These are phyloP conservation scores for Balakata baccata DNA, from an alignment of 345 rosid species.

Conservation along the genomic window DNA sequence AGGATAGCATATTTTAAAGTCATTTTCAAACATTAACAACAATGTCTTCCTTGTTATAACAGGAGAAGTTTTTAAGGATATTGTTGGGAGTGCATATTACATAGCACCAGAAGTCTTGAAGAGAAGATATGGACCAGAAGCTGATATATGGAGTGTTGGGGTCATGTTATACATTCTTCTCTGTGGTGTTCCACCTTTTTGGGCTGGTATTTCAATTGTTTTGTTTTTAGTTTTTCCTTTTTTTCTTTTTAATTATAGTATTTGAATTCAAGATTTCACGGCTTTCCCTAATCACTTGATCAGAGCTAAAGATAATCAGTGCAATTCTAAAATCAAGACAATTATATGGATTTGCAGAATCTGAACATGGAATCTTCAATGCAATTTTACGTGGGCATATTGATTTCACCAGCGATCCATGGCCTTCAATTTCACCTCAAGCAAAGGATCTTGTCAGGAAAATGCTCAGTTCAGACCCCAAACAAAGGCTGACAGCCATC, in stretches of 20 bases:
- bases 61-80: conserved; percentile 67
- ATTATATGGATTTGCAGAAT: conserved; percentile 41
- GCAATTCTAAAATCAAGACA: background rate
- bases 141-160: conserved; percentile 71
- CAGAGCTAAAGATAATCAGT: background rate
- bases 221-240: background rate
- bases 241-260: too few species aligned
- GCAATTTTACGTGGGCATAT: conserved; percentile 73
- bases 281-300: too few species aligned
- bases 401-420: conserved; percentile 84
- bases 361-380: conserved; percentile 92
- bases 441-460: conserved; percentile 90
- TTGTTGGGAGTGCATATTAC: conserved; percentile 82
- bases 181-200: conserved; percentile 85
- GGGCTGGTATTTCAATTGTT: conserved; percentile 62
- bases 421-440: conserved; percentile 84
- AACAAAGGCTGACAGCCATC: conserved; percentile 74
- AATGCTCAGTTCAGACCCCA: conserved; percentile 91
- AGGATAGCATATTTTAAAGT: too few species aligned
- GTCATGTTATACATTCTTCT: conserved; percentile 89
- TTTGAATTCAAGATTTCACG: too few species aligned
- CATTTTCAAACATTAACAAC: too few species aligned
- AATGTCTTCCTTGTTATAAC: background rate
- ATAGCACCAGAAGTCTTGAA: conserved; percentile 94
- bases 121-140: conserved; percentile 82